Conservation (phyloP, 768 basidiomycete species). For the Leccinellum rugosiceps region DNA sequence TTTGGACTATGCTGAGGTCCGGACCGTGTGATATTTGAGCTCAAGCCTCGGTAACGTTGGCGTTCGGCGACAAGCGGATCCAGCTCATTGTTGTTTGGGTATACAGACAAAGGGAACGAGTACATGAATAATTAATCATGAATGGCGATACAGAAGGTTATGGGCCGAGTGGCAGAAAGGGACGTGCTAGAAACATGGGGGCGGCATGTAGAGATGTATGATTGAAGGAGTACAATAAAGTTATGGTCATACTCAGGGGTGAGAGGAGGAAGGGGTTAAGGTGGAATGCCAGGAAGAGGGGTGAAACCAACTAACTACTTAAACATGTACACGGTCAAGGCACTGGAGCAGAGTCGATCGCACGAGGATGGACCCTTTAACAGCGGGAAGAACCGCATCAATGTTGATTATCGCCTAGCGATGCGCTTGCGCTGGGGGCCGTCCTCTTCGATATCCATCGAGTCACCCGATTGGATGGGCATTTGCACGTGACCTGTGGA, state of each 20-base stretch:
- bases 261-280: neutral
- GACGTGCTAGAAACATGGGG: slow-evolving; percentile 1
- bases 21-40: too few relatives aligned
- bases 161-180: neutral
- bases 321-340: slow-evolving; percentile 2
- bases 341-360: neutral
- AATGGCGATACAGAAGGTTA: slow-evolving; percentile 13
- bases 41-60: neutral
- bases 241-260: slow-evolving; percentile 9
- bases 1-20: too few relatives aligned
- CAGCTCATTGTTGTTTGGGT: neutral
- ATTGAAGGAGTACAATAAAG: slow-evolving; percentile 16
- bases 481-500: slow-evolving; percentile 36
- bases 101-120: neutral
- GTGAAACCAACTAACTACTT: slow-evolving; percentile 3
- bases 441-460: slow-evolving; percentile 79
- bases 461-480: slow-evolving; percentile 41
- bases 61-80: neutral
- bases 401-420: slow-evolving; percentile 48
- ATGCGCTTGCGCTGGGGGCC: slow-evolving; percentile 73
- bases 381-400: neutral
- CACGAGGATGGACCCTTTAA: neutral
- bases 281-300: neutral
- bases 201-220: slow-evolving; percentile 4
- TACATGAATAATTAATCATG: slow-evolving; percentile 18